These are phyloP conservation scores for Phycomyces blakesleeanus DNA, from an alignment of 192 early-diverging fungal species.

Conservation along the genomic window DNA sequence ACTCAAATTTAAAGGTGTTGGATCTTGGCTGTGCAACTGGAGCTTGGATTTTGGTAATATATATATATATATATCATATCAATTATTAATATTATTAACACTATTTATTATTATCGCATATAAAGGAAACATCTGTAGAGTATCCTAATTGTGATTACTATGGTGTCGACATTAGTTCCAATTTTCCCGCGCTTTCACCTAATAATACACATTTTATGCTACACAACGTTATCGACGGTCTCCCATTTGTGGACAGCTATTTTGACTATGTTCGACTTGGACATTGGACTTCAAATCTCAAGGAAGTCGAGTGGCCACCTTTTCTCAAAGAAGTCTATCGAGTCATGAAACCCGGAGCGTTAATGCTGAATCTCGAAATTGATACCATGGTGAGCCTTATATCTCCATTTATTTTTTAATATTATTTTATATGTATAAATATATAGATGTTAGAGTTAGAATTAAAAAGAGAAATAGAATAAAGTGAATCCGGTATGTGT, in stretches of 20 bases:
- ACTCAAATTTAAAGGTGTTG: slow-evolving; percentile 14
- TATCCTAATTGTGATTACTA: slow-evolving; percentile 24
- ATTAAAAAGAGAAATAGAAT: no score
- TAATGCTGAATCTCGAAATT: slow-evolving; percentile 1
- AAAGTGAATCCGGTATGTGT: no score
- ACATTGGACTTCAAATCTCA: slow-evolving; percentile 10
- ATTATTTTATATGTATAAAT: neutral
- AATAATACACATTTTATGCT: slow-evolving; percentile 16
- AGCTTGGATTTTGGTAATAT: slow-evolving; percentile 20
- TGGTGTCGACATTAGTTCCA: slow-evolving; percentile 25
- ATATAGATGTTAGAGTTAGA: neutral
- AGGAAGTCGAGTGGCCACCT: slow-evolving; percentile 12
- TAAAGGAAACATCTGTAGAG: slow-evolving; percentile 26
- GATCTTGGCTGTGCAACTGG: slow-evolving; percentile 31
- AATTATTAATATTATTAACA: neutral
- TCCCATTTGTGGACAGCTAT: slow-evolving; percentile 3
- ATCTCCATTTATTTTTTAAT: neutral
- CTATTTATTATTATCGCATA: neutral
- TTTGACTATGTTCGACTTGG: slow-evolving; percentile 28
- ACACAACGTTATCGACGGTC: slow-evolving; percentile 18
- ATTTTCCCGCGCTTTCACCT: slow-evolving; percentile 15
- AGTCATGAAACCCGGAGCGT: slow-evolving; percentile 28
- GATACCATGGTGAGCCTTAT: neutral
- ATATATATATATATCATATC: neutral
- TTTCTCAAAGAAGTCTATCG: slow-evolving; percentile 10